These are phyloP conservation scores for Leishmania arabica DNA, from an alignment of 208 protist species.

Conservation along the genomic window DNA sequence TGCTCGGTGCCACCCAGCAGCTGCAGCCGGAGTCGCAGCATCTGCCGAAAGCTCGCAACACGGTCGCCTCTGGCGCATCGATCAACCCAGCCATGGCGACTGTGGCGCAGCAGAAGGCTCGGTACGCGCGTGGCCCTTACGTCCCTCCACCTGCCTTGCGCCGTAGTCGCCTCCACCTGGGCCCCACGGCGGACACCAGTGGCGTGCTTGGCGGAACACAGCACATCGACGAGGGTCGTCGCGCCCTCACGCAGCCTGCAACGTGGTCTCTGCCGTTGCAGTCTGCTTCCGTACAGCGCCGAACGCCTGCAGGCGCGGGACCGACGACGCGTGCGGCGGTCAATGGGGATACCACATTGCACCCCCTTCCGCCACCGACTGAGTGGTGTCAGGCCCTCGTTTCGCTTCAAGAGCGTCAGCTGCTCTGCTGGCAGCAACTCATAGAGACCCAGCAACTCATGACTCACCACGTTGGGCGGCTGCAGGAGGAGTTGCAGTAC, in stretches of 20 bases:
- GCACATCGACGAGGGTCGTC: neutral
- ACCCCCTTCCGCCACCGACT: neutral
- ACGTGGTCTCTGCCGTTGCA: neutral
- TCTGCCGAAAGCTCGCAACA: neutral
- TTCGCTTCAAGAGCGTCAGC: slow-evolving; percentile 27
- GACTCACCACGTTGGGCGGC: slow-evolving; percentile 7
- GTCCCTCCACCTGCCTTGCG: slow-evolving; percentile 8
- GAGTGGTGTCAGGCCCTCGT: slow-evolving; percentile 8
- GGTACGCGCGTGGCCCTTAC: slow-evolving; percentile 19
- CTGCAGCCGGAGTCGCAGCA: neutral
- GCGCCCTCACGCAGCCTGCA: neutral
- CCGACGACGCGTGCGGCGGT: neutral
- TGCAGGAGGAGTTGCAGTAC: slow-evolving; percentile 13
- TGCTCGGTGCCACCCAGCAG: neutral
- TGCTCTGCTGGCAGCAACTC: slow-evolving; percentile 27
- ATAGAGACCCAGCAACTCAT: slow-evolving; percentile 15
- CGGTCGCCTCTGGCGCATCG: neutral
- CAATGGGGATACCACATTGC: neutral
- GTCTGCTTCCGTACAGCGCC: neutral
- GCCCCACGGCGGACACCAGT: neutral
- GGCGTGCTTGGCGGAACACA: neutral
- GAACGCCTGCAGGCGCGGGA: neutral
- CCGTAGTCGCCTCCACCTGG: neutral
- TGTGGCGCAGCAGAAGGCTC: slow-evolving; percentile 32
- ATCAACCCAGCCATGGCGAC: neutral